Evolutionary conservation across 768 basidiomycete species (phyloP), one percentile per base, ranked within the genome.

Genomic region (Russula griseocarnosa): DNA sequence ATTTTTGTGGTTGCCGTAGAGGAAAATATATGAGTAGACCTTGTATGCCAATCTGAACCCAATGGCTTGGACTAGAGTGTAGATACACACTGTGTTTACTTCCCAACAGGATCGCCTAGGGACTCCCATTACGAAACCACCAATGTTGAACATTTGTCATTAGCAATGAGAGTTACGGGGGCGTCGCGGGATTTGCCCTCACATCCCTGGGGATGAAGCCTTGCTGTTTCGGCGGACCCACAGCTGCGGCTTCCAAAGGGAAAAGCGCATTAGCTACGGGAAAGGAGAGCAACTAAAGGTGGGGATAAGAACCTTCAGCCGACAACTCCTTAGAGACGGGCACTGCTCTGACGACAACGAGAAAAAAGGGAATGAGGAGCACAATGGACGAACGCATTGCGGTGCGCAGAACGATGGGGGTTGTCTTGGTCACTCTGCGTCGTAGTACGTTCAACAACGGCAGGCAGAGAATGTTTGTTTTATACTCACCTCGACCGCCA

Each of bases 141-240:
- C 26, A 28, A 14, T 49, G 47, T 50, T 28, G 49, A 28, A 28
- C 49, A 26, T 50, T 14, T 26, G 49, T 50, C 49, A 16, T 26
- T 3, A 4, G 13, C 26, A 50, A 50, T 24, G 9, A 28, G 49
- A n/a, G 47, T 14, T 13, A 26, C 47, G 1, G 47, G 24, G 10
- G 11, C 8, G 9, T 2, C 5, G 22, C 34, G 34, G 36, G 18
- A 16, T 40, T 18, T 28, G 38, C 18, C 14, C 24, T 24, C 4
- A 24, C 46, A 58, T 47, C 42, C 56, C 44, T 58, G 20, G 47
- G 58, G 47, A 50, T 36, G 47, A 58, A 49, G 24, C 47, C 34
- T 24, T 30, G 11, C 6, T 26, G 11, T n/a, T 18, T 11, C 8
- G 28, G 11, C 3, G 42, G 9, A 28, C 18, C 14, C 6, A 5